A percentile compares a stretch with the other conserved stretches of the same genome.
Conservation (phyloP, 78 protist species). For the Tieghemostelium lacteum region DNA sequence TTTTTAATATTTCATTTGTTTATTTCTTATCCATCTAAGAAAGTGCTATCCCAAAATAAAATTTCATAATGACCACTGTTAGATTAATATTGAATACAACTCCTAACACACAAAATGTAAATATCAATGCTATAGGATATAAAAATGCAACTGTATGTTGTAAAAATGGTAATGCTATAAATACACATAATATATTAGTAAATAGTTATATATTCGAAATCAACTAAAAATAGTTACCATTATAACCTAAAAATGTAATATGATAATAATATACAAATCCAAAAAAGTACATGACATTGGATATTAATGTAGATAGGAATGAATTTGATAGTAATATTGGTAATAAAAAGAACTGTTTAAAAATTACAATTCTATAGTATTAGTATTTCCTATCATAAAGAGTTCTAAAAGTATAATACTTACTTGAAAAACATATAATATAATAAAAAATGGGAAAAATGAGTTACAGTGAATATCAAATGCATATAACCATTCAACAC, state of each 20-base stretch:
- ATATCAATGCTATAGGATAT: slow-evolving; percentile 76
- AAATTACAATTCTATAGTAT: background rate
- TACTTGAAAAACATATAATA: slow-evolving; percentile 89
- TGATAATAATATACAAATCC: slow-evolving; percentile 91
- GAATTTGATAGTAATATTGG: slow-evolving; percentile 70
- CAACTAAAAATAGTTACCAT: slow-evolving; percentile 39
- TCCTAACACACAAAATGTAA: slow-evolving; percentile 8
- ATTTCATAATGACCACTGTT: slow-evolving; percentile 33
- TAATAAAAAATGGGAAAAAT: slow-evolving; percentile 90
- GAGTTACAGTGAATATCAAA: slow-evolving; percentile 98
- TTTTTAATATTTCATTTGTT: too few relatives aligned
- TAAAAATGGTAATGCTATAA: slow-evolving; percentile 94
- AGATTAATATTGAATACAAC: slow-evolving; percentile 55
- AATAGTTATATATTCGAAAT: background rate
- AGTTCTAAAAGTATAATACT: background rate
- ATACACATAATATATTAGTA: too few relatives aligned
- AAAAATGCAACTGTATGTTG: slow-evolving; percentile 69
- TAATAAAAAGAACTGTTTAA: slow-evolving; percentile 78
- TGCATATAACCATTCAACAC: slow-evolving; percentile 95
- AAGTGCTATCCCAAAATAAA: slow-evolving; percentile 72
- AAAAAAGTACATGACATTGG: slow-evolving; percentile 85
- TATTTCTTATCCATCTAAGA: too few relatives aligned
- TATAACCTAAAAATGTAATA: slow-evolving; percentile 95
- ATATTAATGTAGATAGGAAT: slow-evolving; percentile 68
- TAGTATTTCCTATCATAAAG: background rate